phyloP scores from a whole-genome alignment of 768 basidiomycete genomes.

The Suillus variegatus region DNA sequence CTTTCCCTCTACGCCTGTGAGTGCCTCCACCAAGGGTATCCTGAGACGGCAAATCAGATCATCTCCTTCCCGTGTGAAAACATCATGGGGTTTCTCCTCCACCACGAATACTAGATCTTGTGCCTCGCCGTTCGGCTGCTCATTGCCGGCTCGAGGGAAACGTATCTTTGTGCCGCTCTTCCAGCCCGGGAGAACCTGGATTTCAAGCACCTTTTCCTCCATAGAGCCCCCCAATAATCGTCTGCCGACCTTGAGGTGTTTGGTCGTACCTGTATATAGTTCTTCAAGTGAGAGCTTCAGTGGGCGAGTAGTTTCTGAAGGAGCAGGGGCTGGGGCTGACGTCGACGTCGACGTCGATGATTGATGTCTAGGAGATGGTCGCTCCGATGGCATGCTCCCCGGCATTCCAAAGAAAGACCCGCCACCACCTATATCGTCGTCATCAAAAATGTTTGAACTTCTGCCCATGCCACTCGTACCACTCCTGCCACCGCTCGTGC shows the following conservation, averaged over 20 bases:
- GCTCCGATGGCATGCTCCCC: slow-evolving; percentile 56
- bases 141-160: slow-evolving; percentile 87
- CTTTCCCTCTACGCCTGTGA: slow-evolving; percentile 60
- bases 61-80: slow-evolving; percentile 80
- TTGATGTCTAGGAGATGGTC: slow-evolving; percentile 31
- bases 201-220: slow-evolving; percentile 87
- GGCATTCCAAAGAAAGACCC: slow-evolving; percentile 44
- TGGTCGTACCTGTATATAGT: slow-evolving; percentile 80
- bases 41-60: slow-evolving; percentile 64
- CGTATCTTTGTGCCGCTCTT: slow-evolving; percentile 95
- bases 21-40: slow-evolving; percentile 81
- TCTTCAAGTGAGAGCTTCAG: slow-evolving; percentile 86
- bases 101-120: slow-evolving; percentile 96
- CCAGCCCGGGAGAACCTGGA: slow-evolving; percentile 86
- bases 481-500: slow-evolving; percentile 36
- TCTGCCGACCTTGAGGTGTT: slow-evolving; percentile 86
- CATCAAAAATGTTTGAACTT: slow-evolving; percentile 36
- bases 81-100: slow-evolving; percentile 89
- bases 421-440: slow-evolving; percentile 47
- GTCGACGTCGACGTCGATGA: slow-evolving; percentile 32
- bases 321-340: slow-evolving; percentile 25
- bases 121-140: slow-evolving; percentile 60
- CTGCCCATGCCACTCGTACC: slow-evolving; percentile 32
- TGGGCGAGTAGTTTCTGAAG: slow-evolving; percentile 72
- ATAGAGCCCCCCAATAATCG: slow-evolving; percentile 67